phyloP scores from a whole-genome alignment of 108 stramenopile genomes.

The Skeletonema tropicum region DNA sequence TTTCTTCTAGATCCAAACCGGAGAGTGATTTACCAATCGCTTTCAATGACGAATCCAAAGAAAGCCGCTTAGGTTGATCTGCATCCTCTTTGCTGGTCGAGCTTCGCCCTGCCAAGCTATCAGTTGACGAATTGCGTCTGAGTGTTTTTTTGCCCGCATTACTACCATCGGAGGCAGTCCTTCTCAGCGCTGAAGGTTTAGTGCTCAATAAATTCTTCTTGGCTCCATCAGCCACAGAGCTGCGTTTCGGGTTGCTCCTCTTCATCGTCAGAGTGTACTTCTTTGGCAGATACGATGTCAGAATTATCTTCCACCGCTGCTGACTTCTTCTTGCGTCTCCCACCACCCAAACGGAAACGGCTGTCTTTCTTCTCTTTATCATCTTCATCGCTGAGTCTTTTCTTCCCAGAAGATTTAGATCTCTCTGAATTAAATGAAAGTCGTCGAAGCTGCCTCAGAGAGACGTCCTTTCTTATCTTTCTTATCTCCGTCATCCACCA shows the following conservation, averaged over 20 bases:
- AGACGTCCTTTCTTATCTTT: too few species aligned
- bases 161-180: neutral
- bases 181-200: neutral
- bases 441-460: neutral
- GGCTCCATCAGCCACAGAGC: neutral
- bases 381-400: neutral
- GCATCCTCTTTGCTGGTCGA: neutral
- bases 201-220: neutral
- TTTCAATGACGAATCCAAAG: slow-evolving; percentile 6
- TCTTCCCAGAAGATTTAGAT: neutral
- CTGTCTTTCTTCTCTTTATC: neutral
- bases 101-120: neutral
- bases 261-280: neutral
- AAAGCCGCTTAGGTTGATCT: neutral
- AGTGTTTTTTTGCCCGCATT: neutral
- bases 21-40: neutral
- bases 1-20: neutral
- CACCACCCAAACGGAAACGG: neutral
- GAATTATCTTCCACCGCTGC: neutral
- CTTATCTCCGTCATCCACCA: too few species aligned
- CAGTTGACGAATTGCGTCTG: neutral
- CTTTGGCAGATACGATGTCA: neutral
- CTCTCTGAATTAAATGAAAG: neutral
- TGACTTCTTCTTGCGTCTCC: neutral
- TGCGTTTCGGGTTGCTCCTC: neutral